phyloP scores from a whole-genome alignment of 148 eudicot species.

The Heliamphora exappendiculata region DNA sequence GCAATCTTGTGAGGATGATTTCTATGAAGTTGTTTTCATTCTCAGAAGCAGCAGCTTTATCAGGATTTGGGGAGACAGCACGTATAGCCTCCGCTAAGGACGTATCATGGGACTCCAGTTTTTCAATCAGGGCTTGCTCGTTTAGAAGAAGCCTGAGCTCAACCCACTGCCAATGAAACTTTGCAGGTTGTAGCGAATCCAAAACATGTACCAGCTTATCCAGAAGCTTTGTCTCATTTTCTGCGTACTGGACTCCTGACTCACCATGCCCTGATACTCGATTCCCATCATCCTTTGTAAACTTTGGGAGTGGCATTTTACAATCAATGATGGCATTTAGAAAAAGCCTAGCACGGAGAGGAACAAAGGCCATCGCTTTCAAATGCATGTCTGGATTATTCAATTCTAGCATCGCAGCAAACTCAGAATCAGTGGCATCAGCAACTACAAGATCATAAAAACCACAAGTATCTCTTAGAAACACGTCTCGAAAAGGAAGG shows the following conservation, averaged over 20 bases:
- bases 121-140: conserved; percentile 71
- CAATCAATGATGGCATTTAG: conserved; percentile 83
- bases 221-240: conserved; percentile 58
- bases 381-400: conserved; percentile 54
- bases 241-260: conserved; percentile 35
- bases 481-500: conserved; percentile 87
- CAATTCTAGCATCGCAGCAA: conserved; percentile 68
- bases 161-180: conserved; percentile 99
- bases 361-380: conserved; percentile 66
- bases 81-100: conserved; percentile 72
- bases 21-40: conserved; percentile 69
- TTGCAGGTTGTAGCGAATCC: conserved; percentile 88
- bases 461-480: conserved; percentile 66
- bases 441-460: conserved; percentile 63
- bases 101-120: conserved; percentile 51
- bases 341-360: conserved; percentile 83
- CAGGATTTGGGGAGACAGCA: conserved; percentile 54
- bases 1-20: conserved; percentile 76
- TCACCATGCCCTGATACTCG: conserved; percentile 38
- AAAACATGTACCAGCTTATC: conserved; percentile 70
- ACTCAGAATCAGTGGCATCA: conserved; percentile 76
- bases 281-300: conserved; percentile 37
- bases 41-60: conserved; percentile 57
- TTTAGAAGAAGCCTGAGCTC: conserved; percentile 82
- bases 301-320: conserved; percentile 46